These are phyloP conservation scores for Artemisia annua DNA, from an alignment of 129 eudicot species.

Conservation along the genomic window DNA sequence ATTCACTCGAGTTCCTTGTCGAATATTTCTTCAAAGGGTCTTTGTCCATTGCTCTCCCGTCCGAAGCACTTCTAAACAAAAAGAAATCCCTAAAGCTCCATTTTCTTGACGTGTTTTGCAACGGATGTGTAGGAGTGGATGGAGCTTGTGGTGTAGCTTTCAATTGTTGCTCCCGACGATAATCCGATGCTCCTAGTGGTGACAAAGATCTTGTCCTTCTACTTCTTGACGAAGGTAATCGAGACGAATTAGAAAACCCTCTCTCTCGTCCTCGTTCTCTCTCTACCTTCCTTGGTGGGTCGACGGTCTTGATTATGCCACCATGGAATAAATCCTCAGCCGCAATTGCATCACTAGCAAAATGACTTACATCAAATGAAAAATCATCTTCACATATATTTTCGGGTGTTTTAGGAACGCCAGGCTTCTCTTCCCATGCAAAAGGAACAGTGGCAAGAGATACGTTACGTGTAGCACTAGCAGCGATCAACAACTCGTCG, in stretches of 20 bases:
- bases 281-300: conserved; percentile 20
- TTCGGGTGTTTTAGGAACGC: conserved; percentile 26
- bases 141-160: conserved; percentile 1
- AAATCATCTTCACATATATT: conserved; percentile 43
- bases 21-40: conserved; percentile 75
- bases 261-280: conserved; percentile 65
- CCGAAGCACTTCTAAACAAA: conserved; percentile 87
- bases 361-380: conserved; percentile 51
- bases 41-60: conserved; percentile 69
- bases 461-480: background rate
- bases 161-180: conserved; percentile 38
- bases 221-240: conserved; percentile 45
- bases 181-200: conserved; percentile 52
- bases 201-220: conserved; percentile 72
- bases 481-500: conserved; percentile 33
- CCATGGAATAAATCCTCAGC: conserved; percentile 70
- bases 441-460: conserved; percentile 35
- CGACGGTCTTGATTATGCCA: conserved; percentile 49
- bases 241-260: conserved; percentile 25
- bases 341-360: conserved; percentile 26
- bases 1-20: conserved; percentile 26
- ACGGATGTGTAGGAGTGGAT: conserved; percentile 18
- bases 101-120: conserved; percentile 30
- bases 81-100: conserved; percentile 78
- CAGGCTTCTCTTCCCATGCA: conserved; percentile 59